Base-by-base conservation (phyloP, 2,329 filamentous ascomycete species). In the Aschersonia sp. region DNA sequence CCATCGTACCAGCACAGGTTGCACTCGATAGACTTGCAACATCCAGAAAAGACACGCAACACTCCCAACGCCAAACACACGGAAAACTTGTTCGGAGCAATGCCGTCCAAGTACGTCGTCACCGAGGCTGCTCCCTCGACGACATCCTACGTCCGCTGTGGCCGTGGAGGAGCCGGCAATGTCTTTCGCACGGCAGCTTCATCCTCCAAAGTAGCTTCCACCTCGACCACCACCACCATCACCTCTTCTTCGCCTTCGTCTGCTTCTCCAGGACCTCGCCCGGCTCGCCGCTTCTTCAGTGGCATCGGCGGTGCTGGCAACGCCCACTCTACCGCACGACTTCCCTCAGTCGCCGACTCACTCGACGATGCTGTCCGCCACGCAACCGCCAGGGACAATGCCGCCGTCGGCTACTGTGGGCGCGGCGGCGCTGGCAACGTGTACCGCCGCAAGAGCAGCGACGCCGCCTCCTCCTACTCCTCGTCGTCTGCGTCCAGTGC, bases 221-320 rank as follows among this genome's bases (percentile, higher is more conserved):
- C 46, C 11, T 63, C 72, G 44, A 65, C 70, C 44, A 41, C 72
- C 44, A 66, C 64, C 55, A 46, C 65, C 55, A 49, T 63, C 58
- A 51, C 58, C 53, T 52, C 55, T 4, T 49, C 58, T 33, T 65
- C 68, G 8, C 8, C 8, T 12, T 37, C 35, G 8, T 37, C 35
- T 37, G 35, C 8, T 12, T 37, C 35, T 37, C 22, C 22, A 22
- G 22, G 22, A 22, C 22, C 3, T 22, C 22, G 22, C 22, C 22
- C 22, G 22, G 4, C 22, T 42, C 62, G 68, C 51, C 70, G 73
- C 65, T 82, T 81, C 70, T 75, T 79, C 66, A 74, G 74, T 10
- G 80, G 81, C 55, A 78, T 81, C 50, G 81, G 81, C 54, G 80
- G 81, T 49, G 79, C 79, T 4, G 81, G 81, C 57, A 85, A 84